Evolutionary conservation across 805 yeast species (phyloP), one percentile per base, ranked within the genome.

Genomic region (Candida taoyuanica): DNA sequence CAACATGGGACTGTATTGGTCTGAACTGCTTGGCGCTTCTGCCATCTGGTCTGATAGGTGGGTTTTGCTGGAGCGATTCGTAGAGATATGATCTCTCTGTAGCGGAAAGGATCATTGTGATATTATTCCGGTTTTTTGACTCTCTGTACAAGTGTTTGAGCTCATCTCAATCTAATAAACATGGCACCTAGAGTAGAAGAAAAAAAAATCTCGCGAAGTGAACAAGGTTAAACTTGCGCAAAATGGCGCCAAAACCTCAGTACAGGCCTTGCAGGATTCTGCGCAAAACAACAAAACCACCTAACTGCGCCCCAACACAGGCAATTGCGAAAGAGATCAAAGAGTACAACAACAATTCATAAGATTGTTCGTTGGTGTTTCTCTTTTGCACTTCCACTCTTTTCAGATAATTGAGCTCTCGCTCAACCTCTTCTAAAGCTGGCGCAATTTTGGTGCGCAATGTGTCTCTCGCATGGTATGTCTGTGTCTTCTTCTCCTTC

Each of bases 11-110:
- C 54, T 87, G 94, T 33, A 93, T 62, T 0, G 97, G 96, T 48
- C 97, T 72, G 55, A 85, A 84, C 59, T 88, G 96, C 42, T 71
- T 66, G 12, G 68, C 68, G 7, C 68, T 63, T 52, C 98, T 73
- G 1, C 96, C 85, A 59, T 93, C 98, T 2, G 97, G 94, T 44
- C 98, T 74, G 23, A 80, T 68, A 5, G 83, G 75, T 0, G 89
- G 82, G 3, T 54, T 41, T 12, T 67, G 67, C 7, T 68, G 56
- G 18, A 91, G 65, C 0, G 96, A 86, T 35, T 83, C 88, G 52
- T 79, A 76, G 17, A 91, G 64, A 56, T 81, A 91, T 2, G 83
- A 70, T 50, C 84, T 71, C 57, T 85, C 95, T 1, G 93, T 81
- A 3, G 82, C 78, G 3, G 93, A 84, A 37, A 85, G 67, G 25